Evolutionary conservation across 2,329 filamentous ascomycete genomes (phyloP).

Genomic region (Fusarium sp.): DNA sequence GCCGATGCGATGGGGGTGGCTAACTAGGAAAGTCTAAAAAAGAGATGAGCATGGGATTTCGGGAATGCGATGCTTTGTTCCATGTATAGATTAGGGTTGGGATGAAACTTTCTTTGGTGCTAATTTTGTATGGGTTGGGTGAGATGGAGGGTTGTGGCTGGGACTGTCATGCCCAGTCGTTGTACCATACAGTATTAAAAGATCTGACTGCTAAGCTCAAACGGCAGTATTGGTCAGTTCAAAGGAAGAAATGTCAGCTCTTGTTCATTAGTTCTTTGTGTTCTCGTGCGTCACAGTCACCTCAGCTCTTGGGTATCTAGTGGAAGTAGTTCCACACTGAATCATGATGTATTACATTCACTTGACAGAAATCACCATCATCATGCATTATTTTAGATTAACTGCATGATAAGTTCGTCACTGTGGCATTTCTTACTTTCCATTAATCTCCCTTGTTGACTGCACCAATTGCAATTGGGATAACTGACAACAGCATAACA

Average conservation of each 20-base stretch:
- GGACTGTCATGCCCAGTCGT: not conserved
- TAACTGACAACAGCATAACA: not conserved
- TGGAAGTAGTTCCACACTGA: not conserved
- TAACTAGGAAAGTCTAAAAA: slow-evolving; percentile 35
- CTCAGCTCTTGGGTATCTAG: too few relatives aligned
- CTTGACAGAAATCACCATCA: not conserved
- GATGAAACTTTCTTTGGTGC: not conserved
- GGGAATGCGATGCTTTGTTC: slow-evolving; percentile 27
- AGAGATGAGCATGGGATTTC: slow-evolving; percentile 12
- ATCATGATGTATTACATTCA: not conserved
- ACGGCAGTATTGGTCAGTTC: too few relatives aligned
- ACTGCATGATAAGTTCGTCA: not conserved
- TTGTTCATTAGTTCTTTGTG: not conserved
- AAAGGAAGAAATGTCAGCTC: not conserved
- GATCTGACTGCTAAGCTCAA: not conserved
- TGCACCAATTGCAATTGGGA: not conserved
- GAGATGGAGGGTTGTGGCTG: slow-evolving; percentile 1
- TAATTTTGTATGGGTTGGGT: slow-evolving; percentile 5
- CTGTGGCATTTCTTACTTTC: not conserved
- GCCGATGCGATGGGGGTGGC: slow-evolving; percentile 12
- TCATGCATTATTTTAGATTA: not conserved
- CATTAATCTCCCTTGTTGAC: not conserved
- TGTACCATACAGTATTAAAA: not conserved
- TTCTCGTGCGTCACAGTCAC: too few relatives aligned
- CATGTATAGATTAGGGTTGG: slow-evolving; percentile 11